Conservation (phyloP, 495 filamentous ascomycete species). For the Penicillium alfredii region DNA sequence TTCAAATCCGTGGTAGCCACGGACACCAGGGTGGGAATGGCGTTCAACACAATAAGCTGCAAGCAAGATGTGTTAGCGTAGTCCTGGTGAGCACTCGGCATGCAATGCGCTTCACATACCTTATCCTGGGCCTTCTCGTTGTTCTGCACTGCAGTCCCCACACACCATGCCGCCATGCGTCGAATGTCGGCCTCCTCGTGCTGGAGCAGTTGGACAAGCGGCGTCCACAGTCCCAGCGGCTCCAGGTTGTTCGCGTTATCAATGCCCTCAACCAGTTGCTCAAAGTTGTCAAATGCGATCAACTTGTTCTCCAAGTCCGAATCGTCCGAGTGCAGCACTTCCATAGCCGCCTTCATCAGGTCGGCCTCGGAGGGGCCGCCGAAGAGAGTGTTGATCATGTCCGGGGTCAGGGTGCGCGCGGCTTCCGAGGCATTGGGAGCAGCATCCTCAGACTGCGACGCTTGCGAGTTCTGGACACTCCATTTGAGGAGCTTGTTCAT, state of each 20-base stretch:
- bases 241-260: constrained; percentile 95
- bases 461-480: constrained; percentile 79
- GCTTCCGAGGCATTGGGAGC: constrained; percentile 36
- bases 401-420: constrained; percentile 49
- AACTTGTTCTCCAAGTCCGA: constrained; percentile 69
- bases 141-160: constrained; percentile 93
- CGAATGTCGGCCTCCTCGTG: constrained; percentile 66
- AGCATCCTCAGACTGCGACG: constrained; percentile 22
- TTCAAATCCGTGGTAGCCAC: constrained; percentile 56
- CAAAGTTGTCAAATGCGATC: constrained; percentile 92
- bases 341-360: constrained; percentile 79
- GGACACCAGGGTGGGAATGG: constrained; percentile 59
- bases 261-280: constrained; percentile 82
- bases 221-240: constrained; percentile 71
- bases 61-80: constrained; percentile 14
- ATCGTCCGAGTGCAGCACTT: constrained; percentile 57
- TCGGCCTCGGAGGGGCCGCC: constrained; percentile 82
- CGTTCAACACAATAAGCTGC: constrained; percentile 62
- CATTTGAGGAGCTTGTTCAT: constrained; percentile 86
- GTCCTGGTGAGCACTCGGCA: neutral
- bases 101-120: constrained; percentile 27
- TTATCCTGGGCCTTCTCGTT: constrained; percentile 78
- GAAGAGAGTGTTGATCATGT: constrained; percentile 66
- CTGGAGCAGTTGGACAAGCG: constrained; percentile 61
- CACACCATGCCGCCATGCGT: constrained; percentile 83